Conservation (phyloP, 169 alveolate genomes). For the Plasmodium malariae region DNA sequence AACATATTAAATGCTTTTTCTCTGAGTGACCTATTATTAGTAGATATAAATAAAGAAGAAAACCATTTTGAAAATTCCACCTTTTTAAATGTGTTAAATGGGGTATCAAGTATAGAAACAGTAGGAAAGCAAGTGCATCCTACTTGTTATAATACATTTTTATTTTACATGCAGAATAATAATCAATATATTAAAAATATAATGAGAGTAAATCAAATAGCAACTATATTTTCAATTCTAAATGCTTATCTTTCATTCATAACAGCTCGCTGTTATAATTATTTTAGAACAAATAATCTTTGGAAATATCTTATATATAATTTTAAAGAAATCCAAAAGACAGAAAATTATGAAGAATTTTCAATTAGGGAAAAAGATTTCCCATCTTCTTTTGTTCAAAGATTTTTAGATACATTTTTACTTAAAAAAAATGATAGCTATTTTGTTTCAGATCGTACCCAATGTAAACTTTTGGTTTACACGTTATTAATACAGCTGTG, state of each 20-base stretch:
- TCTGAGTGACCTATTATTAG: constrained; percentile 29
- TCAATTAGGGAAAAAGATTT: constrained; percentile 25
- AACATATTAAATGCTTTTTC: constrained; percentile 32
- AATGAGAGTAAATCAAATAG: constrained; percentile 16
- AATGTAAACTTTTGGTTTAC: constrained; percentile 50
- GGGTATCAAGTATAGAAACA: background rate
- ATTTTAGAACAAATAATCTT: constrained; percentile 17
- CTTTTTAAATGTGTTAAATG: constrained; percentile 34
- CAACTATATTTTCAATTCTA: constrained; percentile 33
- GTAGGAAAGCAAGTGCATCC: constrained; percentile 68
- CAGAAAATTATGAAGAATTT: background rate
- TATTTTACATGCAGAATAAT: constrained; percentile 10
- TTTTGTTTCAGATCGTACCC: constrained; percentile 20
- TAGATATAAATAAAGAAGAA: background rate
- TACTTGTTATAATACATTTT: constrained; percentile 39
- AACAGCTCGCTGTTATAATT: constrained; percentile 2
- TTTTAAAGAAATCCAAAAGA: constrained; percentile 18
- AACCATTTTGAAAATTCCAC: constrained; percentile 2
- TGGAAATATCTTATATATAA: constrained; percentile 36
- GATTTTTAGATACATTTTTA: constrained; percentile 50
- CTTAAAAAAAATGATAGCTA: constrained; percentile 25
- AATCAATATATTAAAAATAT: constrained; percentile 17
- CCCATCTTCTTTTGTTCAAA: constrained; percentile 15
- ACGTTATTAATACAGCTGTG: constrained; percentile 49
- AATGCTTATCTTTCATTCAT: constrained; percentile 64